A percentile compares a stretch with the other conserved stretches of the same genome.
phyloP scores from a whole-genome alignment of 257 asterid genomes.

The Penstemon eatonii region DNA sequence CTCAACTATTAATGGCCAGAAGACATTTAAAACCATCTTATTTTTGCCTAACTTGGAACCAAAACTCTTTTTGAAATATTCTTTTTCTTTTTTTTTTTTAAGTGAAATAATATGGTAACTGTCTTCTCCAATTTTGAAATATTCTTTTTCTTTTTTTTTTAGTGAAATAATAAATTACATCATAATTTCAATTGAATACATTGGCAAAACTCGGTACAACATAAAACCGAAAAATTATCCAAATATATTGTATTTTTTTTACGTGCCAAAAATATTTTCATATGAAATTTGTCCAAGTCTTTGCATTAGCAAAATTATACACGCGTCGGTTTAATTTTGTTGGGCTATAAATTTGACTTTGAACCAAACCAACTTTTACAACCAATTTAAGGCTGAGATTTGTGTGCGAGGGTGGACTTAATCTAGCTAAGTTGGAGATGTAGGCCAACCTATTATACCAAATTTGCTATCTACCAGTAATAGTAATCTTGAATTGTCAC shows the following conservation, averaged over 20 bases:
- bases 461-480: conserved; percentile 13
- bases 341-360: neutral
- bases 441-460: conserved; percentile 33
- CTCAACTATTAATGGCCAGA: conserved; percentile 42
- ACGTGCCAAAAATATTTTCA: too few species aligned
- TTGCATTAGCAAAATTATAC: too few species aligned
- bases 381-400: conserved; percentile 3
- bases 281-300: too few species aligned
- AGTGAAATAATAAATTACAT: too few species aligned
- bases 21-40: conserved; percentile 21
- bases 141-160: too few species aligned
- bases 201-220: too few species aligned
- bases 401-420: neutral
- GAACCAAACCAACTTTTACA: neutral
- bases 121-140: neutral
- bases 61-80: neutral
- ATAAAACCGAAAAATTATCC: too few species aligned
- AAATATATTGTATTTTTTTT: too few species aligned
- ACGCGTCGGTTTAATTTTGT: too few species aligned
- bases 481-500: conserved; percentile 4
- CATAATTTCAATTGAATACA: too few species aligned
- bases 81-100: too few species aligned
- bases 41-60: conserved; percentile 38
- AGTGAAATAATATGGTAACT: neutral
- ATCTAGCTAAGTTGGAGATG: conserved; percentile 14